Conservation (phyloP, 768 basidiomycete genomes). For the Amanita pallidorosea region DNA sequence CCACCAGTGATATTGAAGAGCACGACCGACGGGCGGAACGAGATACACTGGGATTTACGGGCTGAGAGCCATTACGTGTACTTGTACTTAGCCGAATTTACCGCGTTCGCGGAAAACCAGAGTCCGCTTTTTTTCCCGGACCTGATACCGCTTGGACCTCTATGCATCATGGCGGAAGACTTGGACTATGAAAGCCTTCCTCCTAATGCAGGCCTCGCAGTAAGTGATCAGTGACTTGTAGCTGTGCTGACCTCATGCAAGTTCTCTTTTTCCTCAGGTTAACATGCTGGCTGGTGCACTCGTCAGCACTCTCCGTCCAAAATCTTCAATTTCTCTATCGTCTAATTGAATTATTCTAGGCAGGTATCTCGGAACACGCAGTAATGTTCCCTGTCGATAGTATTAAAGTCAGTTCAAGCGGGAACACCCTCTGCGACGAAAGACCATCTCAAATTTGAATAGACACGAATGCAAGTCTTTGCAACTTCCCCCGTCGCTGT, state of each 20-base stretch:
- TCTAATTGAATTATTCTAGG: constrained; percentile 34
- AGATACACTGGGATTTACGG: constrained; percentile 18
- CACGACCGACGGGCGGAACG: constrained; percentile 53
- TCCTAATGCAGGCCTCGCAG: constrained; percentile 69
- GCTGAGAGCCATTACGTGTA: neutral
- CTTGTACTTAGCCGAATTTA: neutral
- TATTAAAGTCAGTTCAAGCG: constrained; percentile 67
- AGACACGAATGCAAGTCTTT: constrained; percentile 99
- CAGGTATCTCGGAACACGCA: constrained; percentile 97
- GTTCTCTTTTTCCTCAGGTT: constrained; percentile 37
- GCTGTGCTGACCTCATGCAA: constrained; percentile 4
- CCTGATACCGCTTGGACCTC: neutral
- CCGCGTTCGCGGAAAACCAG: neutral
- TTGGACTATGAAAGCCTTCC: constrained; percentile 45
- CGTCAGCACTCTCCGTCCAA: constrained; percentile 38
- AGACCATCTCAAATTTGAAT: neutral
- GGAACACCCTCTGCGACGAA: neutral
- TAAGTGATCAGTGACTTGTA: constrained; percentile 22
- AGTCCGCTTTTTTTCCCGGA: neutral
- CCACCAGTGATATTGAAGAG: constrained; percentile 58
- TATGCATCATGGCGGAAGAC: constrained; percentile 25
- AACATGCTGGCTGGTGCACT: constrained; percentile 97
- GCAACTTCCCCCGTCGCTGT: constrained; percentile 76
- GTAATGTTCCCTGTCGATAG: constrained; percentile 99
- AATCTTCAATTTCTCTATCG: constrained; percentile 2